phyloP scores from a whole-genome alignment of 106 monocot species.

The Narthecium ossifragum region DNA sequence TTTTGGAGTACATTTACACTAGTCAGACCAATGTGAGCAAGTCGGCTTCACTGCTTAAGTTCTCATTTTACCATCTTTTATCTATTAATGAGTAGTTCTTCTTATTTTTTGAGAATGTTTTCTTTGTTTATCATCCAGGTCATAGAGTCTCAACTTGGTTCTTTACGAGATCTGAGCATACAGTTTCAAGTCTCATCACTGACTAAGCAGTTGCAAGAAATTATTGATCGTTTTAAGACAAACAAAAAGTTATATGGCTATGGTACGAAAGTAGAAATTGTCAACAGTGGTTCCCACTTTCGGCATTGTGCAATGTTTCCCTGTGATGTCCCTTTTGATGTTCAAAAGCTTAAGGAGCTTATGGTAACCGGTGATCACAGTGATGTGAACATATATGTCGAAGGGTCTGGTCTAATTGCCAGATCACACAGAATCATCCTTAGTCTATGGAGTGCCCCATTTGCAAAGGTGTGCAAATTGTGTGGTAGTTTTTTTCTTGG shows the following conservation, averaged over 20 bases:
- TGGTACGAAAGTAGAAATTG: constrained; percentile 56
- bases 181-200: constrained; percentile 60
- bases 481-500: no score
- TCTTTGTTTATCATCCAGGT: constrained; percentile 31
- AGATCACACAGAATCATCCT: constrained; percentile 73
- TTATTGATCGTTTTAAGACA: constrained; percentile 40
- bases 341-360: constrained; percentile 53
- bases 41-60: neutral
- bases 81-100: neutral
- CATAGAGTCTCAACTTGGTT: constrained; percentile 43
- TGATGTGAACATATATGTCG: constrained; percentile 70
- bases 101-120: constrained; percentile 6
- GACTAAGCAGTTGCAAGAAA: constrained; percentile 55
- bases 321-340: constrained; percentile 33
- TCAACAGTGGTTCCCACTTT: constrained; percentile 15
- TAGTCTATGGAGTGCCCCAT: constrained; percentile 77
- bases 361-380: constrained; percentile 57
- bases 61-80: neutral
- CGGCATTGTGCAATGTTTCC: constrained; percentile 40
- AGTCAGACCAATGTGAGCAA: constrained; percentile 55
- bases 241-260: constrained; percentile 40
- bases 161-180: constrained; percentile 43
- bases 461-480: constrained; percentile 83
- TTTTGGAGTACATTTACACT: constrained; percentile 79
- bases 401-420: constrained; percentile 53